phyloP scores from a whole-genome alignment of 2,329 filamentous ascomycete genomes.

The Hawksworthiomyces lignivorus region DNA sequence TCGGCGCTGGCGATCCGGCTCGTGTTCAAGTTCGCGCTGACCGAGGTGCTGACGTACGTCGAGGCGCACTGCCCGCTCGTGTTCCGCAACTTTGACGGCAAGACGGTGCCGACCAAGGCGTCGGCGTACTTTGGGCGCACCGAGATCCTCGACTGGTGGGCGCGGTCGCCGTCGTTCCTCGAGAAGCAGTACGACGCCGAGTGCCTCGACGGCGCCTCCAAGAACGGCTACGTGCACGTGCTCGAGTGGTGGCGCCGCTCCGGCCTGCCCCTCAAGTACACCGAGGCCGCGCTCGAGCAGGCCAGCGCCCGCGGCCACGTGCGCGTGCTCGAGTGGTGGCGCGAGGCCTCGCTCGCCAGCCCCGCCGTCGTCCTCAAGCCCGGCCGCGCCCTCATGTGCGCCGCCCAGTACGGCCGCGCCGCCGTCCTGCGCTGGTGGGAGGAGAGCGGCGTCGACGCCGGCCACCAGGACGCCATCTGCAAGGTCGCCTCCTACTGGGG shows the following conservation, averaged over 20 bases:
- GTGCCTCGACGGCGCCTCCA: slow-evolving; percentile 79
- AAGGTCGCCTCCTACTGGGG: slow-evolving; percentile 81
- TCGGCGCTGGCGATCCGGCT: slow-evolving; percentile 78
- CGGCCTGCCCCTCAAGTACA: slow-evolving; percentile 74
- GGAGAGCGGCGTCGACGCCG: slow-evolving; percentile 67
- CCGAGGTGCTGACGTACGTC: slow-evolving; percentile 64
- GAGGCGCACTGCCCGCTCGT: slow-evolving; percentile 59
- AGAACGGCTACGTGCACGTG: slow-evolving; percentile 75
- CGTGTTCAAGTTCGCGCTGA: slow-evolving; percentile 84
- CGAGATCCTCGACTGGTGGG: slow-evolving; percentile 88
- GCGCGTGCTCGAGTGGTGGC: slow-evolving; percentile 91
- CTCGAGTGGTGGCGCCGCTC: slow-evolving; percentile 83
- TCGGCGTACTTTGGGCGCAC: slow-evolving; percentile 78
- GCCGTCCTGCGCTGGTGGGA: slow-evolving; percentile 85
- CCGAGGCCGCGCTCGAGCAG: slow-evolving; percentile 78
- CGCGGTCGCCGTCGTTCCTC: slow-evolving; percentile 70
- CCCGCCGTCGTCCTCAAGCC: slow-evolving; percentile 61
- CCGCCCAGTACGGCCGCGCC: slow-evolving; percentile 72
- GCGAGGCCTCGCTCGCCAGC: slow-evolving; percentile 45
- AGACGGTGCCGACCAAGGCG: slow-evolving; percentile 78
- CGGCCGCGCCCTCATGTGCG: slow-evolving; percentile 75
- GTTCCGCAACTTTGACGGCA: slow-evolving; percentile 80
- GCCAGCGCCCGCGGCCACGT: slow-evolving; percentile 79
- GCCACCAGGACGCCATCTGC: slow-evolving; percentile 73
- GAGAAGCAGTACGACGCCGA: slow-evolving; percentile 81